Evolutionary conservation across 805 yeast species (phyloP), one percentile per base, ranked within the genome.

Genomic region (Yarrowia sp.): DNA sequence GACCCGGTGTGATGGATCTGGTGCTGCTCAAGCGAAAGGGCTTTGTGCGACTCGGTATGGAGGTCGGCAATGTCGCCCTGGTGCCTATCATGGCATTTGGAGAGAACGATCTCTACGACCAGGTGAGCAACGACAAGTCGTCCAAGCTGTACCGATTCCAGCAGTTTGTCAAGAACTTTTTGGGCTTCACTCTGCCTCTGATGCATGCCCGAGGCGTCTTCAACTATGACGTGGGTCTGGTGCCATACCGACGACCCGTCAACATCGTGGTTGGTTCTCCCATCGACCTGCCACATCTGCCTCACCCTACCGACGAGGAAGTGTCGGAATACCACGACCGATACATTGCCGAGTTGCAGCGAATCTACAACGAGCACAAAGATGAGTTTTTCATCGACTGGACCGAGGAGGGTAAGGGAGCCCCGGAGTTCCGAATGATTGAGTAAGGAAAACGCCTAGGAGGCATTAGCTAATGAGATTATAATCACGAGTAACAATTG

Each of bases 81-180:
- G 98, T 95, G 3, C 99, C 99, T 0, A 85, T 89, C 3, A 86
- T 89, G 73, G 92, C 90, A 11, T 95, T 92, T 78, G 99, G 99
- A 1, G 99, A 95, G 72, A 93, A 82, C 64, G 81, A 86, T 35
- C 71, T 85, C n/a, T 86, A 81, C 71, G 80, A 83, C 44, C 82
- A 86, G 50, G 73, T 82, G 4, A 75, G 76, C 57, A 80, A 84
- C 13, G 76, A 76, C 33, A 74, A 76, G 1, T 74, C 76, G 14
- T 81, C 88, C 0, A 70, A 74, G 73, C 81, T 82, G 31, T 81
- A 84, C 70, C 77, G 78, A 65, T 73, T 88, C 62, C 98, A 93
- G 74, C 74, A 81, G 38, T 84, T 90, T 85, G 73, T 93, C 72
- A 93, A 95, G 71, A 78, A 78, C 33, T 80, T 77, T 41, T 81